Evolutionary conservation across 441 rosid species (phyloP), one percentile per base, ranked within the genome.

Genomic region (Bocquillonia castaneifolia): DNA sequence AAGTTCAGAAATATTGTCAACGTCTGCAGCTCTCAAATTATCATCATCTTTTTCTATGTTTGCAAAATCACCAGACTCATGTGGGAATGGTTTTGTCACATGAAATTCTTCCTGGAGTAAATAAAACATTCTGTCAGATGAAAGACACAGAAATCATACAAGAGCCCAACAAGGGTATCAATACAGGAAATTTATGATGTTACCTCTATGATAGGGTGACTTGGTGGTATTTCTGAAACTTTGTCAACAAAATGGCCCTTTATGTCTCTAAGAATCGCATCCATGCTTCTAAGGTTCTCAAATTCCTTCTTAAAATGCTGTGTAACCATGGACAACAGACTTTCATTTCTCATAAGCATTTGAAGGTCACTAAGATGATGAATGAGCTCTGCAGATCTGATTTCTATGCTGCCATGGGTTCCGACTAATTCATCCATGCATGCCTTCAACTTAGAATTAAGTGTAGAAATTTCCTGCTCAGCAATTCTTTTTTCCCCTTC

Each of bases 391-490:
- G 80, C 57, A 28, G 86, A 82, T 59, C 78, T 86, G 72, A 78
- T 83, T 26, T 85, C 82, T 20, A 84, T 68, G 77, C 75, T 84
- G 67, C 87, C 91, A 68, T 68, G 86, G 59, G 81, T 77, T 81
- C 87, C 91, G 62, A 88, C 79, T 81, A 91, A 77, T 78, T 91
- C 97, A 73, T 89, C 91, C 88, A 84, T 83, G 85, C 93, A 87
- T 54, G 86, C 82, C 72, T 79, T 83, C 80, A 91, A 78, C 80
- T 84, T 89, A 69, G 92, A 84, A 73, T 77, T 81, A 45, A 91
- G 87, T 31, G 76, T 65, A 51, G 83, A 88, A 68, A 87, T 75
- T 79, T 93, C 96, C 73, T 78, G 82, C 70, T 87, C 87, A 48
- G 86, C 77, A 62, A 71, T 77, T 78, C 71, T 83, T 77, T 76